Evolutionary conservation across 306 rosid species (phyloP).

Genomic region (Hippophae gyantsensis): DNA sequence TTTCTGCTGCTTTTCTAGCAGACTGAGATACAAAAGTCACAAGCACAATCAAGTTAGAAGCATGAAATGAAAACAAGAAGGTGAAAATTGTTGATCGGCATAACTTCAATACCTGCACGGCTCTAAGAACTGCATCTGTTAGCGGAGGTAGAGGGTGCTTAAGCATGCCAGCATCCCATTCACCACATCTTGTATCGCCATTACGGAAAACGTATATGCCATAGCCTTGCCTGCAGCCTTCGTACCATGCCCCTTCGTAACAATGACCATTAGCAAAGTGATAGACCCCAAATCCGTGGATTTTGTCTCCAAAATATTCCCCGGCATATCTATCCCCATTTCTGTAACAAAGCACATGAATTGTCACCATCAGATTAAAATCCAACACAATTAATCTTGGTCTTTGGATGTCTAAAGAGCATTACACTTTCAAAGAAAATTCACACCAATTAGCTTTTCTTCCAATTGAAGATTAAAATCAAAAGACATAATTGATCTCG

Average conservation of each 20-base stretch:
- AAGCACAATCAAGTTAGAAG: neutral
- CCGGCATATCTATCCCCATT: conserved; percentile 98
- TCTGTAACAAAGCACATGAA: conserved; percentile 28
- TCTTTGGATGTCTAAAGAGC: no score
- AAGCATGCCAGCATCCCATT: conserved; percentile 89
- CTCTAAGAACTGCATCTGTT: conserved; percentile 50
- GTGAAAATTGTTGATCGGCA: no score
- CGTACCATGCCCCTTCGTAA: conserved; percentile 97
- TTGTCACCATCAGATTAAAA: conserved; percentile 5
- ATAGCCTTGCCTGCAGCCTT: conserved; percentile 80
- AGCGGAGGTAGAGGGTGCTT: conserved; percentile 52
- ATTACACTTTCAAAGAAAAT: neutral
- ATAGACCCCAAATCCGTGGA: conserved; percentile 93
- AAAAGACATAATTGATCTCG: neutral
- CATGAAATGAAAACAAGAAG: neutral
- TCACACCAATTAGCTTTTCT: neutral
- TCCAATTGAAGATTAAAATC: neutral
- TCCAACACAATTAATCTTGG: neutral
- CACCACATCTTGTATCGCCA: conserved; percentile 65
- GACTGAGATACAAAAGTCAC: conserved; percentile 38
- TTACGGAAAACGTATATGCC: conserved; percentile 68
- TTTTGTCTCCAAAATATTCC: conserved; percentile 94
- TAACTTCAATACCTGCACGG: conserved; percentile 53
- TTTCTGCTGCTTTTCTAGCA: conserved; percentile 69
- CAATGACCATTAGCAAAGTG: conserved; percentile 91